phyloP scores from a whole-genome alignment of 257 asterid species.

The Scutellaria baicalensis region DNA sequence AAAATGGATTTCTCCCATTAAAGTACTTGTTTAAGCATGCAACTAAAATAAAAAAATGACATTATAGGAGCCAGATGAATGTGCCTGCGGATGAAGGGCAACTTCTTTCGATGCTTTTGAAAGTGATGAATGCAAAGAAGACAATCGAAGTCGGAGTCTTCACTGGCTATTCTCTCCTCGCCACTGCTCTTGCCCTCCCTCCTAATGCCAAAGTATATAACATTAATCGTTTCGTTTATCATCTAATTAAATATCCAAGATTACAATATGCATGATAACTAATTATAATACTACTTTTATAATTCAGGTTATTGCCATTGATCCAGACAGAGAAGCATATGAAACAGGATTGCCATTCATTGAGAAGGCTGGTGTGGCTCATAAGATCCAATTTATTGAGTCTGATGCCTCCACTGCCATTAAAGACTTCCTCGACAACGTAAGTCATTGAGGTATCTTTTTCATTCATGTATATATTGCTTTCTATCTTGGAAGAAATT shows the following conservation, averaged over 20 bases:
- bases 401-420: slow-evolving; percentile 34
- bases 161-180: slow-evolving; percentile 48
- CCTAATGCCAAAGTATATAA: slow-evolving; percentile 35
- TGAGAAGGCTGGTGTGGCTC: slow-evolving; percentile 43
- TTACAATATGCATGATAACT: too few relatives aligned
- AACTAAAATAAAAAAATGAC: too few relatives aligned
- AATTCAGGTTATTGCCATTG: slow-evolving; percentile 41
- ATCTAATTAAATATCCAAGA: too few relatives aligned
- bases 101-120: slow-evolving; percentile 35
- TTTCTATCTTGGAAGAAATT: too few relatives aligned
- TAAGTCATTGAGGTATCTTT: too few relatives aligned
- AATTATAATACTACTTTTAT: neutral
- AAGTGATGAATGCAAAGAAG: slow-evolving; percentile 54
- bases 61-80: slow-evolving; percentile 44
- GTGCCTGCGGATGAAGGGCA: slow-evolving; percentile 53
- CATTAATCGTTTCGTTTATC: too few relatives aligned
- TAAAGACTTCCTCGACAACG: slow-evolving; percentile 22
- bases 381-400: slow-evolving; percentile 37
- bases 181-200: slow-evolving; percentile 52
- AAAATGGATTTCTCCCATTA: too few relatives aligned
- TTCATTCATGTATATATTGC: too few relatives aligned
- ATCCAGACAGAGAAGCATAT: slow-evolving; percentile 49
- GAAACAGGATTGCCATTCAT: slow-evolving; percentile 45
- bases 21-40: too few relatives aligned
- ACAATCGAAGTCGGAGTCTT: slow-evolving; percentile 58